Evolutionary conservation across 2,329 filamentous ascomycete genomes (phyloP).

Genomic region (Trichoderma brevicompactum): DNA sequence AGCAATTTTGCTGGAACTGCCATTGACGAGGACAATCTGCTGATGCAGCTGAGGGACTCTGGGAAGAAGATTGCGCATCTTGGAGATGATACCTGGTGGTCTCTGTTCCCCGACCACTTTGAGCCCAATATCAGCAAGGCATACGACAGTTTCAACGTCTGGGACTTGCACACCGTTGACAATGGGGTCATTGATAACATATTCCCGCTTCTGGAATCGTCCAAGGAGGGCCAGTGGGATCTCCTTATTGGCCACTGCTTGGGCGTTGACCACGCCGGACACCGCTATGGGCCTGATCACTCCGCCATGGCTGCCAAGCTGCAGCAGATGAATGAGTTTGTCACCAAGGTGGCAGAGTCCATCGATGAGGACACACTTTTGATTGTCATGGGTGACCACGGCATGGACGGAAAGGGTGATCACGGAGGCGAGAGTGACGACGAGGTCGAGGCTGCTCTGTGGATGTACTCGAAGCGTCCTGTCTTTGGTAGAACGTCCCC

Average conservation of each 20-base stretch:
- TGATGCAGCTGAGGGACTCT: conserved; percentile 68
- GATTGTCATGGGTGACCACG: conserved; percentile 98
- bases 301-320: conserved; percentile 89
- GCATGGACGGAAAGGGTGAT: conserved; percentile 96
- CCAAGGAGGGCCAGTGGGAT: conserved; percentile 78
- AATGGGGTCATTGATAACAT: conserved; percentile 93
- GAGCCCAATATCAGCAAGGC: conserved; percentile 81
- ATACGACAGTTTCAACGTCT: conserved; percentile 98
- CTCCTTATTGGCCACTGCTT: conserved; percentile 93
- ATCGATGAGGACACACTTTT: conserved; percentile 87
- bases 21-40: conserved; percentile 87
- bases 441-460: conserved; percentile 90
- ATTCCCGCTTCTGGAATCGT: conserved; percentile 74
- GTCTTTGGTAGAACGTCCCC: conserved; percentile 78
- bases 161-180: conserved; percentile 96
- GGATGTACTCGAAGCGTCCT: conserved; percentile 95
- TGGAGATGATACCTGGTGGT: conserved; percentile 97
- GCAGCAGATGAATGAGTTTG: conserved; percentile 83
- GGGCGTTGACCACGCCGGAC: conserved; percentile 95
- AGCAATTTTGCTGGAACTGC: conserved; percentile 95
- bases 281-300: conserved; percentile 93
- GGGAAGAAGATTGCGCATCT: conserved; percentile 82
- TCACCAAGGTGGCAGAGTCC: conserved; percentile 69
- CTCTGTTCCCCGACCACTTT: conserved; percentile 92
- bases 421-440: conserved; percentile 98